Evolutionary conservation across 1,284 basidiomycete species (phyloP).

Genomic region (Leccinum huronense): DNA sequence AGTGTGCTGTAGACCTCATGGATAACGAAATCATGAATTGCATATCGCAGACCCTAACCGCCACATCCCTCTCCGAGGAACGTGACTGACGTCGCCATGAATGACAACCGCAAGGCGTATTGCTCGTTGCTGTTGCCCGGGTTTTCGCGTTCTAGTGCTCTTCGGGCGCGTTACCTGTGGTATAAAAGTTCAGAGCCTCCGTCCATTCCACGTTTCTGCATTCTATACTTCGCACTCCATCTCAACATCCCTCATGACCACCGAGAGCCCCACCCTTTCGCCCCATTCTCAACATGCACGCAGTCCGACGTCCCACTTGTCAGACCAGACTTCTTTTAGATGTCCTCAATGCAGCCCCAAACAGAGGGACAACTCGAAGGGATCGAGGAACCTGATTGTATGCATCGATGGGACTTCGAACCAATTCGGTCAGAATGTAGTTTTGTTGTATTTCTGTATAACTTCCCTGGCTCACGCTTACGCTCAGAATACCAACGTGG

Average conservation of each 20-base stretch:
- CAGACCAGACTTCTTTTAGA: slow-evolving; percentile 3
- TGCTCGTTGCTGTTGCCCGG: not conserved
- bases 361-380: slow-evolving; percentile 6
- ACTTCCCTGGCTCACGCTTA: not conserved
- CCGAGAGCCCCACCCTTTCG: slow-evolving; percentile 2
- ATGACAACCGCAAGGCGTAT: slow-evolving; percentile 2
- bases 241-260: not conserved
- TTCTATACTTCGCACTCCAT: not conserved
- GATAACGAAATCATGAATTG: slow-evolving; percentile 4
- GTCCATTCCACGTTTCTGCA: not conserved
- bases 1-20: slow-evolving; percentile 10
- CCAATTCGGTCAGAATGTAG: slow-evolving; percentile 29
- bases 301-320: not conserved
- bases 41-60: slow-evolving; percentile 7
- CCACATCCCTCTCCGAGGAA: slow-evolving; percentile 4
- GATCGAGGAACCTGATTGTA: slow-evolving; percentile 28
- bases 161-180: slow-evolving; percentile 6
- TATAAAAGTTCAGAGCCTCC: not conserved
- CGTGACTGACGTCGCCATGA: not conserved
- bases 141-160: not conserved
- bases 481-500: slow-evolving; percentile 31
- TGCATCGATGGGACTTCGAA: slow-evolving; percentile 35
- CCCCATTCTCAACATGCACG: not conserved
- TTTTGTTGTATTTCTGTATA: not conserved
- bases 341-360: slow-evolving; percentile 19